Percentiles rank a stretch among this genome's conserved stretches.
phyloP scores from a whole-genome alignment of 176 grass and related monocot species.

The Aegilops tauschii region DNA sequence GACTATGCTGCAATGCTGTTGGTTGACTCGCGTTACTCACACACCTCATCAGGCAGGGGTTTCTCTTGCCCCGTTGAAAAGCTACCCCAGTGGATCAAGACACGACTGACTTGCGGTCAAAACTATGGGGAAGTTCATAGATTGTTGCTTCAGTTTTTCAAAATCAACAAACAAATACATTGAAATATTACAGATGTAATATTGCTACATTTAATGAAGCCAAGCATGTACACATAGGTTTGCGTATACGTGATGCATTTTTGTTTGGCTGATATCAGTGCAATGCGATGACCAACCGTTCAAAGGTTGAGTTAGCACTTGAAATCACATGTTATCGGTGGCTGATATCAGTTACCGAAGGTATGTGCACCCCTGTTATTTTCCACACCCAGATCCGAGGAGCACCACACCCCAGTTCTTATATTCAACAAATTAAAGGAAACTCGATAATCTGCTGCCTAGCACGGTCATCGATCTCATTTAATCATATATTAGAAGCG shows the following conservation, averaged over 20 bases:
- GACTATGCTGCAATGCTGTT: slow-evolving; percentile 95
- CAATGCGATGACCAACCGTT: neutral
- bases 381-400: no score
- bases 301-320: no score
- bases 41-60: slow-evolving; percentile 28
- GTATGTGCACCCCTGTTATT: no score
- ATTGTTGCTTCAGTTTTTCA: slow-evolving; percentile 71
- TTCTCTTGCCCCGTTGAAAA: slow-evolving; percentile 59
- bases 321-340: no score
- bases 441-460: no score
- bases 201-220: neutral
- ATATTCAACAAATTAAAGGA: no score
- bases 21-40: slow-evolving; percentile 71
- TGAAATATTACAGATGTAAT: slow-evolving; percentile 14
- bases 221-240: slow-evolving; percentile 3
- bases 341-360: no score
- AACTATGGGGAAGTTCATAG: slow-evolving; percentile 85
- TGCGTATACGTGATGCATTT: neutral
- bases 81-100: slow-evolving; percentile 90
- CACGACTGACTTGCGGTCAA: slow-evolving; percentile 52
- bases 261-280: neutral
- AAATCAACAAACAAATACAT: slow-evolving; percentile 53
- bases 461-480: no score
- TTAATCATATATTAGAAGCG: no score
- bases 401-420: no score